Conservation (phyloP, 2,329 filamentous ascomycete species). For the Aspergillus sp. region DNA sequence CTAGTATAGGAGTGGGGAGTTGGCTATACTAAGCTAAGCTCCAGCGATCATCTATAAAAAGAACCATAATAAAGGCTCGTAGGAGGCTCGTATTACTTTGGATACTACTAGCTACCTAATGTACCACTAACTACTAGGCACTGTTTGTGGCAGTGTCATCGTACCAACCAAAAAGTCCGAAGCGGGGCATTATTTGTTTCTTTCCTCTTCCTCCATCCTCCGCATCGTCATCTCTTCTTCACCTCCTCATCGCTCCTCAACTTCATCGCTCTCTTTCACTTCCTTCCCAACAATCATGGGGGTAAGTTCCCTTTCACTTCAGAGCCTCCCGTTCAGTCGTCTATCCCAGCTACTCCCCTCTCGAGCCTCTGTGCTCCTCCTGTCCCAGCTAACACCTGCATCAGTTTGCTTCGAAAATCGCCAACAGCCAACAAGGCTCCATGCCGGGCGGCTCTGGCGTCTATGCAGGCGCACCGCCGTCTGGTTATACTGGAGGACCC, state of each 20-base stretch:
- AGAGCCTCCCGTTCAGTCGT: too few relatives aligned
- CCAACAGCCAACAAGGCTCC: conserved; percentile 31
- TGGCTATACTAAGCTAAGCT: too few relatives aligned
- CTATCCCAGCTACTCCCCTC: neutral
- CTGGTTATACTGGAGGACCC: conserved; percentile 38
- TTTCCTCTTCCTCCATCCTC: neutral
- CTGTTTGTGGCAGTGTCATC: neutral
- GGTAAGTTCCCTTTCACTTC: conserved; percentile 1
- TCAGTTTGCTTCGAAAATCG: conserved; percentile 40
- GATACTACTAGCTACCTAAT: too few relatives aligned
- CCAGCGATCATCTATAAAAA: too few relatives aligned
- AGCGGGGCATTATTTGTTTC: too few relatives aligned
- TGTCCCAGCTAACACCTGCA: conserved; percentile 12
- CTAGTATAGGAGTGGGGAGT: too few relatives aligned
- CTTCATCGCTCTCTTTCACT: neutral
- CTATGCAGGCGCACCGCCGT: conserved; percentile 34
- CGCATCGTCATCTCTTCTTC: neutral
- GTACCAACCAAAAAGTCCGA: neutral
- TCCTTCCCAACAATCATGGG: conserved; percentile 1
- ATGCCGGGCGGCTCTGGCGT: conserved; percentile 17
- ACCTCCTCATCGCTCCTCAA: neutral
- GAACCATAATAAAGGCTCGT: too few relatives aligned
- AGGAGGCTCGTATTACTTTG: too few relatives aligned
- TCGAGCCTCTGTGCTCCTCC: neutral
- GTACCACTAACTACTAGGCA: too few relatives aligned